These are phyloP conservation scores for Ascochyta viciae-villosae DNA, from an alignment of 2,329 filamentous ascomycete species.

Conservation along the genomic window DNA sequence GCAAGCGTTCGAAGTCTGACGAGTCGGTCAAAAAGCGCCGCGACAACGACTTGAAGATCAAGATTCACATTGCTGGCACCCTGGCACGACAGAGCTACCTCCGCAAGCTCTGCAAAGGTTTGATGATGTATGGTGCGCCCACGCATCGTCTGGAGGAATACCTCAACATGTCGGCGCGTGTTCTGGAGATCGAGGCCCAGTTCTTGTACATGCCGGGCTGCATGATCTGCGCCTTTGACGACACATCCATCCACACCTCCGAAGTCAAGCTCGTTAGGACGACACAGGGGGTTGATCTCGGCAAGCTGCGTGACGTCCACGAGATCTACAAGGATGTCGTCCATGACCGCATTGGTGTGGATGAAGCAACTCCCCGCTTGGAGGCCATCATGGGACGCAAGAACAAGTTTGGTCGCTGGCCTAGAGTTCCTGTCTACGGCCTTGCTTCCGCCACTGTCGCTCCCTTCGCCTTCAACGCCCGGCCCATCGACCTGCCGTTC, in stretches of 20 bases:
- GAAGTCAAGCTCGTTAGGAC: conserved; percentile 78
- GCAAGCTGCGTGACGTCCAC: conserved; percentile 75
- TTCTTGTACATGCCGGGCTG: conserved; percentile 90
- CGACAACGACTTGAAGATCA: conserved; percentile 64
- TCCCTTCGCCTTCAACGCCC: conserved; percentile 79
- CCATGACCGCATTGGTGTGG: conserved; percentile 75
- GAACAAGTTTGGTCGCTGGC: conserved; percentile 59
- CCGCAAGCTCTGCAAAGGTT: conserved; percentile 79
- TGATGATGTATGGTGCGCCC: conserved; percentile 91
- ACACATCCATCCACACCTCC: conserved; percentile 75
- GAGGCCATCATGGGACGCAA: conserved; percentile 67
- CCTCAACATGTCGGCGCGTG: conserved; percentile 86
- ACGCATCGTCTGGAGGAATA: conserved; percentile 93
- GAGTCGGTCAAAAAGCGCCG: conserved; percentile 49
- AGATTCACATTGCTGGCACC: conserved; percentile 70
- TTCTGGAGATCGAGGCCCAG: conserved; percentile 86
- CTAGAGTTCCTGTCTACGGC: conserved; percentile 72
- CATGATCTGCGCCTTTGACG: conserved; percentile 93
- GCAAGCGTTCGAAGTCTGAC: conserved; percentile 46
- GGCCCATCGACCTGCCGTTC: conserved; percentile 78
- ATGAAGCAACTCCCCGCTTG: conserved; percentile 70
- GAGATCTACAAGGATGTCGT: conserved; percentile 84
- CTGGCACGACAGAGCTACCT: conserved; percentile 83
- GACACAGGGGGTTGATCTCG: conserved; percentile 73
- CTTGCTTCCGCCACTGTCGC: conserved; percentile 78